phyloP scores from a whole-genome alignment of 306 rosid genomes.

The Casuarina glauca region DNA sequence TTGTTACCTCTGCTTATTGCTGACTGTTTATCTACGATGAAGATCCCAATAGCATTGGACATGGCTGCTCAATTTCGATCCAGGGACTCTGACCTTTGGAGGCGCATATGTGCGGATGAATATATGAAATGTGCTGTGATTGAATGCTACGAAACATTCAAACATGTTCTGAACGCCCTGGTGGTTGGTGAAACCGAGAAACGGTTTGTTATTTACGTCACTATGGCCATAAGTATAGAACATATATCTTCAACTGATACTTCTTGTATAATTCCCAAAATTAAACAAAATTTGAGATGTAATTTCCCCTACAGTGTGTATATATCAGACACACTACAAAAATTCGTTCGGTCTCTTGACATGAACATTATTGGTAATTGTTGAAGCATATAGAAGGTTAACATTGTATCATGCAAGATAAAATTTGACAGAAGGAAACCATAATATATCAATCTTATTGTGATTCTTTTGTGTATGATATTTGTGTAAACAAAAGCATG shows the following conservation, averaged over 20 bases:
- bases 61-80: constrained; percentile 93
- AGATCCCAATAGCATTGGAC: constrained; percentile 93
- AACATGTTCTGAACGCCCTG: constrained; percentile 57
- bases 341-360: constrained; percentile 5
- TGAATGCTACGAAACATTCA: constrained; percentile 86
- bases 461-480: constrained; percentile 14
- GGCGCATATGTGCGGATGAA: constrained; percentile 86
- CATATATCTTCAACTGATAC: constrained; percentile 7
- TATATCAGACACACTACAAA: neutral
- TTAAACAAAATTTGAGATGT: constrained; percentile 13
- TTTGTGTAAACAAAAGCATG: constrained; percentile 18
- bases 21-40: constrained; percentile 37
- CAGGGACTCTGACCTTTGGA: constrained; percentile 91
- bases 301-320: neutral
- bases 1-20: constrained; percentile 30
- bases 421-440: neutral
- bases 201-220: constrained; percentile 53
- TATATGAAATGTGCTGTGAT: constrained; percentile 93
- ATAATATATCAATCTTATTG: neutral
- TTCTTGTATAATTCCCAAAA: neutral
- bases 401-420: neutral
- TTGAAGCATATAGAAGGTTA: neutral
- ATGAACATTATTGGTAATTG: constrained; percentile 2
- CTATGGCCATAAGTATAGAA: neutral
- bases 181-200: constrained; percentile 88